Base-by-base conservation (phyloP, 495 filamentous ascomycete genomes). In the Hypoxylon perforatum region DNA sequence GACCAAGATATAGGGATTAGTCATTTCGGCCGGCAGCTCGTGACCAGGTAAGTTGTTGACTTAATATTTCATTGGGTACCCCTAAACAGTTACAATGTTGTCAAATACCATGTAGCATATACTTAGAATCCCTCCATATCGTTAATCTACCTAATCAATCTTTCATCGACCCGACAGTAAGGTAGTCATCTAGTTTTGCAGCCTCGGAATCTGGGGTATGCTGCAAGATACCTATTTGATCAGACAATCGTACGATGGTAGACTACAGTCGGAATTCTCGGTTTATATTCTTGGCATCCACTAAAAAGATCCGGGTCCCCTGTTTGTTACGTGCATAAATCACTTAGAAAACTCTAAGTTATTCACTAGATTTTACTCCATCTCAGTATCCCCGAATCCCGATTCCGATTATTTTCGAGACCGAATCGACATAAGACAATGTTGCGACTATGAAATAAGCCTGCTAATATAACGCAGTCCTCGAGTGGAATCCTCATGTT, bases 41-140 rank as follows among this genome's bases (percentile, higher is more conserved):
- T 7, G 25, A 28, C 7, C 25, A 28, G 25, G 25, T 28, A 28
- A n/a, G n/a, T n/a, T 28, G 25, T 28, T 3, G 25, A 28, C 25
- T 28, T 7, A 7, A 7, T 28, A 28, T 28, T 51, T 22, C 38
- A 46, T 42, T 59, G 49, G 47, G 14, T 12, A 21, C 25, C 10
- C 35, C 14, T 38, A 2, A 44, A 44, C 14, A 3, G 3, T 19
- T 15, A 17, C 41, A 38, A 38, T 5, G 25, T 3, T 3, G n/a
- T 44, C 14, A 44, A 15, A 44, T 53, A 22, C 21, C 25, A 38
- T 22, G 48, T 11, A 4, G 54, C 55, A 50, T 49, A n/a, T n/a
- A n/a, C n/a, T n/a, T n/a, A 63, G 44, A 67, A 59, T 47, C 48
- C 15, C 63, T 55, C 65, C 25, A 63, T 47, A 19, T 56, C 59